Evolutionary conservation across 805 yeast species (phyloP), one percentile per base, ranked within the genome.

Genomic region (Candida vartiovaarae): DNA sequence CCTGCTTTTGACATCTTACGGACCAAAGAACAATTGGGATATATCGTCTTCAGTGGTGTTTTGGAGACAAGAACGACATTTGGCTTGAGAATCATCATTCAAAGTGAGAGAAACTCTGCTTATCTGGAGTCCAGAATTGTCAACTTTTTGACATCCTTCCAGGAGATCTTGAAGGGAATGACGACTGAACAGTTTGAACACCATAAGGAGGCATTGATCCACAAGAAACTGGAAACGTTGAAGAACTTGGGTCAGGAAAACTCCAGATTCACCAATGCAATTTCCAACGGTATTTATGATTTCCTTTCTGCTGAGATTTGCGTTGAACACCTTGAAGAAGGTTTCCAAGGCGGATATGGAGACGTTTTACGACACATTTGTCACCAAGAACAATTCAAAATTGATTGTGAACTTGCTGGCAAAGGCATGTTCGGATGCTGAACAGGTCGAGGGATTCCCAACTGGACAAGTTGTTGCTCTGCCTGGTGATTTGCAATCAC

Each of bases 11-110:
- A 87, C 57, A 84, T 84, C 49, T 72, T 91, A 45, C 76, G 99
- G 63, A 91, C 99, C 6, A 83, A 87, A 55, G 98, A 91, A 65
- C 98, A 93, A 63, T 72, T 91, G 30, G 99, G 99, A 2, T 91
- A 91, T 57, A 89, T 91, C 49, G 99, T 91, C 0, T 88, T 87
- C 59, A 80, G 93, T 36, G 85, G 95, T 0, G 66, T 75, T 26
- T 69, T 83, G 48, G 72, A 72, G 47, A 76, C 86, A 3, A 75
- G 95, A 57, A 82, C 93, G 24, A 75, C 83, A 5, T 72, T 77
- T 59, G 90, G 91, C 10, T 74, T 80, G 52, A 72, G 93, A 55
- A 64, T 93, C 10, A 67, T 90, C 51, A 74, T 90, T 40, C 99
- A 91, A 66, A 82, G 93, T 47, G 97, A 88, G 61, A 78, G 83